Conservation (phyloP, 495 filamentous ascomycete genomes). For the Penicillium herquei region DNA sequence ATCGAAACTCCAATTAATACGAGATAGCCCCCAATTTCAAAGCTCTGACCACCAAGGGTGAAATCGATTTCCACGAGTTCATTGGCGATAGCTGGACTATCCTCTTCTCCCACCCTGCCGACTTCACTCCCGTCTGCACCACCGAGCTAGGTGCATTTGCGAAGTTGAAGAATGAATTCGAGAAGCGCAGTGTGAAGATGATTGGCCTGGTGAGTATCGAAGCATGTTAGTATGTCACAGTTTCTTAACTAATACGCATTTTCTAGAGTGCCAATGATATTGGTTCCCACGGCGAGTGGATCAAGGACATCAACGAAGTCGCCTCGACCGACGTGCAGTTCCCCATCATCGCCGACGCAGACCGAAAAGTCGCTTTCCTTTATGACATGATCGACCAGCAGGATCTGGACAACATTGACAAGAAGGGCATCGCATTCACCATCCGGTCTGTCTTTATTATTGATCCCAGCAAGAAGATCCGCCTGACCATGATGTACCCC, state of each 20-base stretch:
- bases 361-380: conserved; percentile 82
- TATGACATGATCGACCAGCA: conserved; percentile 97
- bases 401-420: conserved; percentile 82
- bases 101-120: conserved; percentile 68
- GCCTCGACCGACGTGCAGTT: conserved; percentile 76
- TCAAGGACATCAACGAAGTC: conserved; percentile 96
- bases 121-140: conserved; percentile 71
- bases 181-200: conserved; percentile 62
- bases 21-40: conserved; percentile 59
- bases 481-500: conserved; percentile 93
- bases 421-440: conserved; percentile 96
- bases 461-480: conserved; percentile 97
- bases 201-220: conserved; percentile 56
- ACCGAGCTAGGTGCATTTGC: conserved; percentile 70
- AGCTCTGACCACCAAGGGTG: conserved; percentile 62
- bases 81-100: conserved; percentile 62
- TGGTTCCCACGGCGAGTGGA: conserved; percentile 67
- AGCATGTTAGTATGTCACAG: neutral
- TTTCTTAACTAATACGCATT: conserved; percentile 49
- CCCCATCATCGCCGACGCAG: conserved; percentile 97
- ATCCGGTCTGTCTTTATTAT: conserved; percentile 99
- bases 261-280: conserved; percentile 46
- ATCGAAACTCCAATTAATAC: neutral
- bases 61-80: conserved; percentile 63
- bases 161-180: conserved; percentile 60